Percentiles rank a stretch among this genome's conserved stretches.
phyloP scores from a whole-genome alignment of 371 early-diverging fungal species.

The Syncephalis plumigaleata region DNA sequence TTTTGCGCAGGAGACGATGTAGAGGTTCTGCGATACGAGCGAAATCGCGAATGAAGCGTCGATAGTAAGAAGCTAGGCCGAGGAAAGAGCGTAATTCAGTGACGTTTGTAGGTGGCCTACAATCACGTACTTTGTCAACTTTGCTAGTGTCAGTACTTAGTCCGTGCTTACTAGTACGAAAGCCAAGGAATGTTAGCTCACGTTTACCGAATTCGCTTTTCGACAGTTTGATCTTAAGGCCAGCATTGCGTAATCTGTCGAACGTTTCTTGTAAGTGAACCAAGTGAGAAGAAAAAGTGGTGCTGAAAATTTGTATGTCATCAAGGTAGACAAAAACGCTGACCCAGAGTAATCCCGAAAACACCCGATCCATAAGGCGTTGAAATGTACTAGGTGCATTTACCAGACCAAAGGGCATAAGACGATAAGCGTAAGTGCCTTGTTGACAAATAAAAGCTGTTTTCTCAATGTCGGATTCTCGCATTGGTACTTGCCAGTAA shows the following conservation, averaged over 20 bases:
- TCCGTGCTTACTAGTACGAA: background rate
- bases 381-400: constrained; percentile 20
- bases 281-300: constrained; percentile 1
- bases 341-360: constrained; percentile 7
- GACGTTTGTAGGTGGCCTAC: constrained; percentile 8
- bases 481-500: constrained; percentile 18
- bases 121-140: constrained; percentile 2
- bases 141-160: constrained; percentile 7
- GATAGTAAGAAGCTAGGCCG: constrained; percentile 16
- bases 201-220: background rate
- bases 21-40: constrained; percentile 18
- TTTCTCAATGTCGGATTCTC: constrained; percentile 11
- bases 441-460: constrained; percentile 26
- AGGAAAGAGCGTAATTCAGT: constrained; percentile 17
- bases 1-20: constrained; percentile 14
- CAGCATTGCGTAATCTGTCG: background rate
- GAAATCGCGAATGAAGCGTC: constrained; percentile 13
- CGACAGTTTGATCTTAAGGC: background rate
- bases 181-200: background rate
- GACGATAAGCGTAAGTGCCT: constrained; percentile 9
- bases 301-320: constrained; percentile 9
- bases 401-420: constrained; percentile 18
- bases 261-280: constrained; percentile 2
- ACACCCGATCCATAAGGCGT: constrained; percentile 13
- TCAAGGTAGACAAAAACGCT: constrained; percentile 15